Base-by-base conservation (phyloP, 305 asterid species). In the Rubia peregrina region DNA sequence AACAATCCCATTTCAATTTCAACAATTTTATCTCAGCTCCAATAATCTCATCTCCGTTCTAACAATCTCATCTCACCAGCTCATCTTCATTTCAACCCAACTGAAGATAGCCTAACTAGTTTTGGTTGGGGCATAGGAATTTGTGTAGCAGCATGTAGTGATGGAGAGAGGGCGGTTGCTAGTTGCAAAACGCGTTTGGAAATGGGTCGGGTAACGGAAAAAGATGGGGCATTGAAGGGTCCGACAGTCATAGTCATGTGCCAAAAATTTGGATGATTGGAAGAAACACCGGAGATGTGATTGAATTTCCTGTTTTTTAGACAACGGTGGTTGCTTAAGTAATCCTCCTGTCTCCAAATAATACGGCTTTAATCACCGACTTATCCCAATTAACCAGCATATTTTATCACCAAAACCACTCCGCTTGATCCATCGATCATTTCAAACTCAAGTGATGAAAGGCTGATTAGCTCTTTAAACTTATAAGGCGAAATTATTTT, bases 241-340 rank as follows among this genome's bases (percentile, higher is more conserved):
- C 51, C 16, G 51, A 9, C 51, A 13, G 19, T 65, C 36, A 30
- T 2, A 30, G 1, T 30, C 36, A 30, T 30, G 36, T 13, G 17
- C n/a, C 73, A 43, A 41, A 56, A 24, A 10, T 0, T 60, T 60
- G 16, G 65, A 33, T 51, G 56, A 57, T 57, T 40, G 19, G 43
- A 48, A 68, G 26, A 51, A 68, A 51, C 44, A 68, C 30, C 61
- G 22, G 60, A 40, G 43, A 69, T 16, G 67, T 57, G 21, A 14
- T 1, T 7, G 7, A 10, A 8, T 30, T 30, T 2, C 36, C 12
- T 7, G 11, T 38, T 38, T 2, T 38, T 63, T 38, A 38, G 30
- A 8, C 13, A 7, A 63, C 26, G 68, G 42, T 67, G 71, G 51
- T 11, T 68, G 19, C 57, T 30, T 1, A 22, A 51, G 17, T 30